Percentiles rank a stretch among this genome's conserved stretches.
Conservation (phyloP, 169 alveolate genomes). For the Eimeria falciformis region DNA sequence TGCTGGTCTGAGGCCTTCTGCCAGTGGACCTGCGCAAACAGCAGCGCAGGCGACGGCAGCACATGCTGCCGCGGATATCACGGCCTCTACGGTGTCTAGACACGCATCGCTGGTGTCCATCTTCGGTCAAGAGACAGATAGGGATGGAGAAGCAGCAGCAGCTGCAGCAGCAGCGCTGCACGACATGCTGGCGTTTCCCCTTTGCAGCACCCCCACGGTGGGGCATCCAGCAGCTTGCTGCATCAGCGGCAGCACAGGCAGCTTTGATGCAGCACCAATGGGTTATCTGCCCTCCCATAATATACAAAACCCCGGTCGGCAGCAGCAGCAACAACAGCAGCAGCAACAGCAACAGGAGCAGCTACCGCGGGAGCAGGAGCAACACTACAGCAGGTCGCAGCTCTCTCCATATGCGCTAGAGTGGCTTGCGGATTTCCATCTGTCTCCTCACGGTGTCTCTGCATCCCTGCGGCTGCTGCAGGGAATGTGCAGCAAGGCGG, state of each 20-base stretch:
- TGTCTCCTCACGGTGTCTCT: slow-evolving; percentile 32
- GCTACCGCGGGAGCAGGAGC: not conserved
- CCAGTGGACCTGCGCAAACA: too few species aligned
- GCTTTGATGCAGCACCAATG: not conserved
- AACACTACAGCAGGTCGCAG: not conserved
- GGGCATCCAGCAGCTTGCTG: not conserved
- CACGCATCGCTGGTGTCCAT: too few species aligned
- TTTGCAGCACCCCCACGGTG: too few species aligned
- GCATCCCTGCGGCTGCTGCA: slow-evolving; percentile 32
- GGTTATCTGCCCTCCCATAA: too few species aligned
- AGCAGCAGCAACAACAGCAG: slow-evolving; percentile 43
- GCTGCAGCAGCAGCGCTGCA: too few species aligned
- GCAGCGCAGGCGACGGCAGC: too few species aligned
- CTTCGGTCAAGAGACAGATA: too few species aligned
- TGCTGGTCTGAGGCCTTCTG: too few species aligned
- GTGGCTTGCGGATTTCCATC: not conserved
- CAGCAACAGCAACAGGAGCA: slow-evolving; percentile 37
- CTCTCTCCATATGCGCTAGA: not conserved
- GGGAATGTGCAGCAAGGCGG: not conserved
- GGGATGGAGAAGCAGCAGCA: too few species aligned
- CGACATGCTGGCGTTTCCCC: too few species aligned
- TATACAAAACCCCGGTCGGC: not conserved
- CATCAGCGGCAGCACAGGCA: not conserved
- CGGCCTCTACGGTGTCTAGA: too few species aligned
- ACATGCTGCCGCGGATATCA: too few species aligned